Evolutionary conservation across 179 eudicot genomes (phyloP).

Genomic region (Corrigiola litoralis): DNA sequence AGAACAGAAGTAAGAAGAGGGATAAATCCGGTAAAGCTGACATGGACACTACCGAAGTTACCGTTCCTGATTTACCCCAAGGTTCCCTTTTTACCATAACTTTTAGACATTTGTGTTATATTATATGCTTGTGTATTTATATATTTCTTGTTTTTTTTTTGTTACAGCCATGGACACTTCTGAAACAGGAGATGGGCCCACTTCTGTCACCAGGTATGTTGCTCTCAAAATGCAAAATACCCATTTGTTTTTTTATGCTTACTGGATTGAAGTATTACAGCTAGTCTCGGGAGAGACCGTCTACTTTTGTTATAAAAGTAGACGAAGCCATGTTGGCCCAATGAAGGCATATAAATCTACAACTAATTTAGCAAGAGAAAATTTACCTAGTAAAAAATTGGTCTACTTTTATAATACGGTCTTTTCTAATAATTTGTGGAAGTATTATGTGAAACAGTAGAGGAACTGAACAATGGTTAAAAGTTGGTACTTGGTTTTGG

Average conservation of each 20-base stretch:
- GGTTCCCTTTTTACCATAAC: slow-evolving; percentile 20
- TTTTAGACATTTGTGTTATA: not conserved
- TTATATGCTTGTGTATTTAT: not conserved
- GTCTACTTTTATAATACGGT: too few relatives aligned
- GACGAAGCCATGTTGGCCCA: too few relatives aligned
- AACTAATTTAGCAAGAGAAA: too few relatives aligned
- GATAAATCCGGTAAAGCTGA: slow-evolving; percentile 31
- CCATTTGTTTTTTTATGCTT: too few relatives aligned
- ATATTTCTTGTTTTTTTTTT: not conserved
- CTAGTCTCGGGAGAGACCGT: too few relatives aligned
- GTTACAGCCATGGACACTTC: slow-evolving; percentile 68
- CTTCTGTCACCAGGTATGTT: slow-evolving; percentile 22
- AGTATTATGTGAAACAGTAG: too few relatives aligned
- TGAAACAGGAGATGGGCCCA: slow-evolving; percentile 33
- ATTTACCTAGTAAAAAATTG: too few relatives aligned
- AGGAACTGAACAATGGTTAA: too few relatives aligned
- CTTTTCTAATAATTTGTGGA: too few relatives aligned
- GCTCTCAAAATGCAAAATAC: not conserved
- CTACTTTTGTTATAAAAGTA: too few relatives aligned
- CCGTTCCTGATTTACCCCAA: slow-evolving; percentile 30
- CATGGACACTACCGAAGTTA: slow-evolving; percentile 36
- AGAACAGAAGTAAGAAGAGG: slow-evolving; percentile 61
- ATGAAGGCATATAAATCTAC: too few relatives aligned
- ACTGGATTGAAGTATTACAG: not conserved
- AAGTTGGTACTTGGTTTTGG: too few relatives aligned